Conservation (phyloP, 1,284 basidiomycete genomes). For the Cystobasidiaceae sp. region DNA sequence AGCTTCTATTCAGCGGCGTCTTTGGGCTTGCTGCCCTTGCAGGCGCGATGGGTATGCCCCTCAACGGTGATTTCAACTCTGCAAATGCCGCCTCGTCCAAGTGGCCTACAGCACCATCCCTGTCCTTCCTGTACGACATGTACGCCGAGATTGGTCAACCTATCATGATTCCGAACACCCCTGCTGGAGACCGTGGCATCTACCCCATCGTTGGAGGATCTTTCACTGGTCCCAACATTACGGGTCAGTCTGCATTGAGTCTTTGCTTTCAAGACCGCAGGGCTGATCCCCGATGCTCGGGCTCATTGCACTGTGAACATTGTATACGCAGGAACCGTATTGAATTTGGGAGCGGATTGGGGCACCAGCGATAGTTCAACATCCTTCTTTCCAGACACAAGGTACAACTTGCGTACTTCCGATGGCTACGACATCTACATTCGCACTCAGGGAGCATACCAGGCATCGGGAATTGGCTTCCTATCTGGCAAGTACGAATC, state of each 20-base stretch:
- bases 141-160: background rate
- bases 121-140: constrained; percentile 1
- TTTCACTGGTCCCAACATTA: background rate
- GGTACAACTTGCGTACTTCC: background rate
- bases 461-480: background rate
- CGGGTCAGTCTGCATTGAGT: background rate
- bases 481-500: background rate
- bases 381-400: background rate
- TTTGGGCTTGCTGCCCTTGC: background rate
- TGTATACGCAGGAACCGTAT: background rate
- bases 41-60: background rate
- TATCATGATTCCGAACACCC: background rate
- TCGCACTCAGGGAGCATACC: background rate
- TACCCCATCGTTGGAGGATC: background rate
- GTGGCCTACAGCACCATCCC: background rate
- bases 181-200: background rate
- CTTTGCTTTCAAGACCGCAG: background rate
- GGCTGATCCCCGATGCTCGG: background rate
- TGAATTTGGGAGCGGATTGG: background rate
- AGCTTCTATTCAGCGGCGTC: background rate
- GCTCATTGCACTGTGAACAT: no score
- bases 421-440: background rate
- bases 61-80: background rate
- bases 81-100: no score
- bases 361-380: background rate